phyloP scores from a whole-genome alignment of 495 filamentous ascomycete genomes.

The Aspergillus funiculosus region DNA sequence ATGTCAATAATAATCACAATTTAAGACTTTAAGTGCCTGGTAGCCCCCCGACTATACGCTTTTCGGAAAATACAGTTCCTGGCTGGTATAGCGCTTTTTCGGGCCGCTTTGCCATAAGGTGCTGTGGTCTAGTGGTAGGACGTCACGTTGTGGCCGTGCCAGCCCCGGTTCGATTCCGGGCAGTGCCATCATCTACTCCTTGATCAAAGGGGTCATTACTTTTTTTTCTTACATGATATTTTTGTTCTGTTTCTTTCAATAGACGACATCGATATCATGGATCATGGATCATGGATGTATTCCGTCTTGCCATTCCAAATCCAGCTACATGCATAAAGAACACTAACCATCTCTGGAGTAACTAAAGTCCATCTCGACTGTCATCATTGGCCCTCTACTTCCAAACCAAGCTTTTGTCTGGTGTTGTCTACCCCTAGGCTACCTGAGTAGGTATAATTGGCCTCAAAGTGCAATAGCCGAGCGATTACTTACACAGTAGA shows the following conservation, averaged over 20 bases:
- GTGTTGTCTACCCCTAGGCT: not conserved
- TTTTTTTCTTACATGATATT: not conserved
- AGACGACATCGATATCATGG: not conserved
- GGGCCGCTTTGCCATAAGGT: slow-evolving; percentile 5
- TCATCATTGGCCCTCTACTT: slow-evolving; percentile 4
- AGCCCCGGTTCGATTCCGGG: slow-evolving; percentile 79
- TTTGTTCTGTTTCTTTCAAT: too few species aligned
- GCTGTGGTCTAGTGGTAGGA: slow-evolving; percentile 31
- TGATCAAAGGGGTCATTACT: not conserved
- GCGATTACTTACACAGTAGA: too few species aligned
- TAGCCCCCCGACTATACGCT: too few species aligned
- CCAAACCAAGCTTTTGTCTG: slow-evolving; percentile 14
- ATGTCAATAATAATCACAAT: too few species aligned
- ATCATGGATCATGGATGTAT: not conserved
- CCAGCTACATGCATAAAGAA: not conserved
- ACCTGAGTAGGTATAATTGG: too few species aligned
- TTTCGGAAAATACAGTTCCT: too few species aligned
- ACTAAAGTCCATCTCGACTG: not conserved
- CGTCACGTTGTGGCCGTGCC: slow-evolving; percentile 55
- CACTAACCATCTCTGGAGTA: not conserved
- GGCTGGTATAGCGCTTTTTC: too few species aligned
- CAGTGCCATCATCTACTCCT: slow-evolving; percentile 27
- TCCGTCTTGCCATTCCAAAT: slow-evolving; percentile 12
- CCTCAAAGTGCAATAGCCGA: too few species aligned
- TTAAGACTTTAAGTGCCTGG: too few species aligned